Base-by-base conservation (phyloP, 345 rosid species). In the Eucalyptus guilfoylei region DNA sequence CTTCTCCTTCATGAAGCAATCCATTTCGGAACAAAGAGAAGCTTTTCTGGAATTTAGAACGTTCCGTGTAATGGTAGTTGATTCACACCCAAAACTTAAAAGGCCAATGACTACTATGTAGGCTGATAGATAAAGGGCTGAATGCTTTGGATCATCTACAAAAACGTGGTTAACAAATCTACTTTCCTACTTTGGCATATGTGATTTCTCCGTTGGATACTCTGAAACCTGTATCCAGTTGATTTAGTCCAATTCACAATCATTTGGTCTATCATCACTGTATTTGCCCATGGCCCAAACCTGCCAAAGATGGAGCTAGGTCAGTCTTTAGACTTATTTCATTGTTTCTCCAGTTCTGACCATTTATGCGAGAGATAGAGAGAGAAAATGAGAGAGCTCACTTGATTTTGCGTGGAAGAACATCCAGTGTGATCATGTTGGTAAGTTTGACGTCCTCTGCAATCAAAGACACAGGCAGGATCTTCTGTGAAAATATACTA, bases 61-160 rank as follows among this genome's bases (percentile, higher is more conserved):
- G 94, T 97, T 96, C 89, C 95, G 96, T 23, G 97, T 98, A 80
- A 93, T 95, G 89, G 92, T 96, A 49, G 97, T 96, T 44, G 99
- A 98, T 92, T 97, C 98, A 37, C 95, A 95, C 62, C 98, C 98
- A 24, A 97, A 96, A 92, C 98, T 96, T 83, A 0, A 95, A 96
- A 90, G 99, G 99, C 64, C 96, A 97, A 92, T 90, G 83, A 28
- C 89, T 98, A 88, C 97, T 94, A 87, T 96, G 95, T 89, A 95
- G 98, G 93, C 92, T 97, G 97, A 95, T 95, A 21, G 47, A 21
- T 76, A 76, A 42, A 76, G 85, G 85, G 47, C 85, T 40, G 85
- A 76, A 40, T 37, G 2, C 47, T 11, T 11, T 76, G 83, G 83
- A 76, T 76, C 83, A 76, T 76, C 83, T 26, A 0, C 30, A 21